Percentiles rank a stretch among this genome's conserved stretches.
Evolutionary conservation across 169 alveolate species (phyloP).

Genomic region (Plasmodium inui): DNA sequence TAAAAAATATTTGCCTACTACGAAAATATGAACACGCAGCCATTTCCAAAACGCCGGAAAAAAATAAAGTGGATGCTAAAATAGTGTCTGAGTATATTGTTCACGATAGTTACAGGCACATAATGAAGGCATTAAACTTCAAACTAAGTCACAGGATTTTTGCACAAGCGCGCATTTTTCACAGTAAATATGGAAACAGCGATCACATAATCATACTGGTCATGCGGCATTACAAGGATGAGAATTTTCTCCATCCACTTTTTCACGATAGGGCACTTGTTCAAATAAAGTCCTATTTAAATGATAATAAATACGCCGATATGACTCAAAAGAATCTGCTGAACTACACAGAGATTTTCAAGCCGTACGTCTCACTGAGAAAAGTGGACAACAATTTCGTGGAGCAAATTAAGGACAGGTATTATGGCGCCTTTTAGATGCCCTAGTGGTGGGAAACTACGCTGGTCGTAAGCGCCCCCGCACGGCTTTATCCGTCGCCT

Average conservation of each 20-base stretch:
- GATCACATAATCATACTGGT: conserved; percentile 79
- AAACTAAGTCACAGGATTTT: conserved; percentile 37
- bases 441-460: not conserved
- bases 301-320: conserved; percentile 48
- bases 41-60: conserved; percentile 54
- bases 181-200: conserved; percentile 81
- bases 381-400: conserved; percentile 43
- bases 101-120: conserved; percentile 28
- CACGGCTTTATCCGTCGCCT: not conserved
- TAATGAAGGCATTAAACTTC: conserved; percentile 31
- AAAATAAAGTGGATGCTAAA: conserved; percentile 59
- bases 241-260: conserved; percentile 29
- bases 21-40: conserved; percentile 57
- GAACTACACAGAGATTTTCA: conserved; percentile 65
- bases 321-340: conserved; percentile 64
- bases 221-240: conserved; percentile 77
- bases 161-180: conserved; percentile 77
- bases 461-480: not conserved
- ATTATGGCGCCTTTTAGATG: conserved; percentile 7
- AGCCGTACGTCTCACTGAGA: conserved; percentile 59
- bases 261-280: conserved; percentile 63
- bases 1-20: conserved; percentile 41
- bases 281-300: conserved; percentile 59
- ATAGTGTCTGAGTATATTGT: conserved; percentile 59
- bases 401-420: conserved; percentile 37